Base-by-base conservation (phyloP, 192 early-diverging fungal species). In the Backusella morwellensis region DNA sequence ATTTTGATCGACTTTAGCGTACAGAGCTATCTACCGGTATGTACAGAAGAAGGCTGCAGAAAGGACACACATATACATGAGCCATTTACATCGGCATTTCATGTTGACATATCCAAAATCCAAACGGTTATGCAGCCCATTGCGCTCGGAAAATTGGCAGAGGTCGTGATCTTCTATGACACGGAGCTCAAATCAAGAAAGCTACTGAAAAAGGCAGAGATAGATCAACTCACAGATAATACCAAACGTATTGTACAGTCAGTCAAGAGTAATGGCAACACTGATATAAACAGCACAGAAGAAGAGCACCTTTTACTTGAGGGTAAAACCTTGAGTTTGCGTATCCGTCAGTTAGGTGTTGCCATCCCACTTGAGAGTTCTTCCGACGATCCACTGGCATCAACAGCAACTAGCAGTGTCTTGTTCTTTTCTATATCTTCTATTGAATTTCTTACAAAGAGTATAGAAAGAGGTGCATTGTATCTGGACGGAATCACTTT, bases 101-200 rank as follows among this genome's bases (percentile, higher is more conserved):
- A 82, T 76, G 73, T 94, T 1, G 77, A 84, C 21, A 75, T 95
- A 21, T 70, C 85, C 23, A 92, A 92, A 72, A 80, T 92, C 17
- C 89, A 91, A 74, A 91, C 90, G 0, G 84, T 94, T 3, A 87
- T 95, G 90, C 92, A 93, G 59, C 92, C 93, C 4, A 88, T 83
- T 70, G 90, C 93, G 0, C 68, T 95, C 4, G 88, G 88, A 19
- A 86, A 86, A 70, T 75, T 94, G 5, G 82, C 88, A 9, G 93
- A 93, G 41, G 75, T 92, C 15, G 85, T 87, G 26, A 73, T 90
- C 12, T 94, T 88, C 75, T 95, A 92, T 73, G 84, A 84, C 6
- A 84, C 85, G 12, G 91, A 93, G 68, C 84, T 96, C 44, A 88
- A 89, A 32, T 77, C 88, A 47, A 79, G 87, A 19, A 91, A 86